These are phyloP conservation scores for Fusarium fujikuroi DNA, from an alignment of 2,329 filamentous ascomycete genomes.

Conservation along the genomic window DNA sequence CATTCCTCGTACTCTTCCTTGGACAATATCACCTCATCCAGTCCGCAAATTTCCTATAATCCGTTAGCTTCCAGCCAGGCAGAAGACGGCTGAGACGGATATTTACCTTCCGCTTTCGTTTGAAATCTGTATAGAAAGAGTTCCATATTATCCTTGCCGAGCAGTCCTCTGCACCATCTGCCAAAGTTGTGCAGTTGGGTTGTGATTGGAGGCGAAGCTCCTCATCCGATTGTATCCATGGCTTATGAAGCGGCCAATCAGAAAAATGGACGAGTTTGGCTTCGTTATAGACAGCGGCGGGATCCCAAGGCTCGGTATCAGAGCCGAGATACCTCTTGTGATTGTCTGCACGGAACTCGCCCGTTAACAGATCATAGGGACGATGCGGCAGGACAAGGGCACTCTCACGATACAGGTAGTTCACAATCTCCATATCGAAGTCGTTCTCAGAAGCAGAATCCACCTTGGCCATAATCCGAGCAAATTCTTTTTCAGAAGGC, in stretches of 20 bases:
- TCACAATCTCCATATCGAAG: slow-evolving; percentile 76
- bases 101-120: slow-evolving; percentile 31
- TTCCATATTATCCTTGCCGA: slow-evolving; percentile 38
- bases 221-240: slow-evolving; percentile 51
- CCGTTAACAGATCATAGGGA: slow-evolving; percentile 69
- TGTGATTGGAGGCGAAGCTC: slow-evolving; percentile 27
- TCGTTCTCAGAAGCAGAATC: slow-evolving; percentile 45
- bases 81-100: rapidly evolving
- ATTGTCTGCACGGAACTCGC: slow-evolving; percentile 67
- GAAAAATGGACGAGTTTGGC: slow-evolving; percentile 77
- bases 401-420: slow-evolving; percentile 67
- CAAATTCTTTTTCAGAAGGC: slow-evolving; percentile 66
- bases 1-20: background rate
- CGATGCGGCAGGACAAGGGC: slow-evolving; percentile 73
- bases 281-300: slow-evolving; percentile 62
- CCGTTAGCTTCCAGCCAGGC: background rate
- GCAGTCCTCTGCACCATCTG: slow-evolving; percentile 59
- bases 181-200: slow-evolving; percentile 57
- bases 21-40: background rate
- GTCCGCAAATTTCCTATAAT: background rate
- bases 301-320: slow-evolving; percentile 68
- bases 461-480: slow-evolving; percentile 46
- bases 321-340: slow-evolving; percentile 56
- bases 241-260: slow-evolving; percentile 76
- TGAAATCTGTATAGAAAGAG: slow-evolving; percentile 61